A percentile compares a stretch with the other conserved stretches of the same genome.
These are phyloP conservation scores for Monilinia fructicola DNA, from an alignment of 2,329 filamentous ascomycete genomes.

Conservation along the genomic window DNA sequence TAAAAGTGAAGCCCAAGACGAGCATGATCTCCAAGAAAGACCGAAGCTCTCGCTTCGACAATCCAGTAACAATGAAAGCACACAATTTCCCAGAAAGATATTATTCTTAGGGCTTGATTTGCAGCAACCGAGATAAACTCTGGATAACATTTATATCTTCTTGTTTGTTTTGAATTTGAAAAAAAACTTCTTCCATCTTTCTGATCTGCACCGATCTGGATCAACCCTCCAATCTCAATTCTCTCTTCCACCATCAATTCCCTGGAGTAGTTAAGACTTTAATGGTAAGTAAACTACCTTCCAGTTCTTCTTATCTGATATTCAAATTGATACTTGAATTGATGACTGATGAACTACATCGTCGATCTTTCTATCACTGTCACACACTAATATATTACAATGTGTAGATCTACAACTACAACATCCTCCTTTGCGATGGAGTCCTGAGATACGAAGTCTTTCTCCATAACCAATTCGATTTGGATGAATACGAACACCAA, in stretches of 20 bases:
- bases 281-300: background rate
- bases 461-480: too few relatives aligned
- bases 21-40: background rate
- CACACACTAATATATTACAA: background rate
- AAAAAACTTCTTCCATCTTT: background rate
- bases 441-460: too few relatives aligned
- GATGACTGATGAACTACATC: background rate
- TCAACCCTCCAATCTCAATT: background rate
- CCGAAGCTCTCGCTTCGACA: constrained; percentile 7
- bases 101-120: background rate
- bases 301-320: background rate
- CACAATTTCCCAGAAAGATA: background rate
- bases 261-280: background rate
- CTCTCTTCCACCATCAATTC: background rate
- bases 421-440: too few relatives aligned
- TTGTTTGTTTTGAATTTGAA: background rate
- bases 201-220: background rate
- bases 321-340: background rate
- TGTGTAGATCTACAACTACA: background rate
- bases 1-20: background rate
- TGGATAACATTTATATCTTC: background rate
- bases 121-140: background rate
- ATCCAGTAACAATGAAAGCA: background rate
- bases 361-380: background rate
- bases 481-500: background rate